A percentile compares a stretch with the other conserved stretches of the same genome.
These are phyloP conservation scores for Oryza australiensis DNA, from an alignment of 176 grass and related monocot species.

Conservation along the genomic window DNA sequence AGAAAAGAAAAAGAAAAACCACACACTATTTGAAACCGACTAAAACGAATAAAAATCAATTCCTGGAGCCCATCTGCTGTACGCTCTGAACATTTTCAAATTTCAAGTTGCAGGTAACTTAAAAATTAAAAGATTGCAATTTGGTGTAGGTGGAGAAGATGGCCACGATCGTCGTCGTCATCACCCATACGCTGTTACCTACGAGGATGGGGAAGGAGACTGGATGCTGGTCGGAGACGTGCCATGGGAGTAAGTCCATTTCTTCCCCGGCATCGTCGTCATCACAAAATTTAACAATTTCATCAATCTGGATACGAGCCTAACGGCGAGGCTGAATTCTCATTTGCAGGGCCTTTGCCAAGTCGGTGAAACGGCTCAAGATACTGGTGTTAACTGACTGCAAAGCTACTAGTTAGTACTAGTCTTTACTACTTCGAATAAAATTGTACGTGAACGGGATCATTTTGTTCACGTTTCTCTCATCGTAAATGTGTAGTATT, in stretches of 20 bases:
- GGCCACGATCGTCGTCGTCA: slow-evolving; percentile 2
- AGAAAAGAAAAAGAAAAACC: no score
- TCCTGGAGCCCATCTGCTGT: not conserved
- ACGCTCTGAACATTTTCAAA: not conserved
- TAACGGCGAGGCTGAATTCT: not conserved
- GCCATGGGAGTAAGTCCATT: slow-evolving; percentile 69
- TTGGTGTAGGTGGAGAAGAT: not conserved
- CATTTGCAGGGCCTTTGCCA: slow-evolving; percentile 46
- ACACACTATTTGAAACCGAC: not conserved
- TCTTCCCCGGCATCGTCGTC: no score
- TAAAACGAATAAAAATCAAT: not conserved
- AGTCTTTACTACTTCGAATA: not conserved
- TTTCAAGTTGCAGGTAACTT: not conserved
- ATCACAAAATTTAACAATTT: not conserved
- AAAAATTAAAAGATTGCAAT: not conserved
- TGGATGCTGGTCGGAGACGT: slow-evolving; percentile 76
- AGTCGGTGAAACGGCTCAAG: slow-evolving; percentile 71
- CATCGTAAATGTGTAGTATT: not conserved
- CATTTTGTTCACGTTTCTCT: not conserved
- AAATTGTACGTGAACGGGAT: not conserved
- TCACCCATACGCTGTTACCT: slow-evolving; percentile 45
- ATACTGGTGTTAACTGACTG: slow-evolving; percentile 45
- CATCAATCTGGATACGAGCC: not conserved
- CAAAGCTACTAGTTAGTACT: not conserved
- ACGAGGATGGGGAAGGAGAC: slow-evolving; percentile 75